phyloP scores from a whole-genome alignment of 176 grass and related monocot species.

The barley (Hordeum vulgare) region MorexV3_pseudomolecules_assembly NC_058518.1:302756061-302756560 shows the following conservation, averaged over 20 bases:
- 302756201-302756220: conserved; percentile 1
- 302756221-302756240: neutral
- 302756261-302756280: conserved; percentile 74
- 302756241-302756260: neutral
- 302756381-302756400: conserved; percentile 63
- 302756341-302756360: conserved; percentile 57
- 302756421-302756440: conserved; percentile 96
- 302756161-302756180: conserved; percentile 88
- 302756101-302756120: conserved; percentile 9
- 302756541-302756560: neutral
- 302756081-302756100: neutral
- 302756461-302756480: conserved; percentile 99
- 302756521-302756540: conserved; percentile 10
- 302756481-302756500: conserved; percentile 66
- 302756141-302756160: conserved; percentile 86
- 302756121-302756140: conserved; percentile 87
- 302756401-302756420: conserved; percentile 84
- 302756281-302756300: conserved; percentile 67
- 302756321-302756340: conserved; percentile 55
- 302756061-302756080: conserved; percentile 4
- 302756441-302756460: conserved; percentile 98
- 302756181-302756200: neutral
- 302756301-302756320: conserved; percentile 67
- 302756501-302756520: neutral
- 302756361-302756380: conserved; percentile 73